These are phyloP conservation scores for Sugiyamaella sp. DNA, from an alignment of 1,139 yeast genomes.

Conservation along the genomic window DNA sequence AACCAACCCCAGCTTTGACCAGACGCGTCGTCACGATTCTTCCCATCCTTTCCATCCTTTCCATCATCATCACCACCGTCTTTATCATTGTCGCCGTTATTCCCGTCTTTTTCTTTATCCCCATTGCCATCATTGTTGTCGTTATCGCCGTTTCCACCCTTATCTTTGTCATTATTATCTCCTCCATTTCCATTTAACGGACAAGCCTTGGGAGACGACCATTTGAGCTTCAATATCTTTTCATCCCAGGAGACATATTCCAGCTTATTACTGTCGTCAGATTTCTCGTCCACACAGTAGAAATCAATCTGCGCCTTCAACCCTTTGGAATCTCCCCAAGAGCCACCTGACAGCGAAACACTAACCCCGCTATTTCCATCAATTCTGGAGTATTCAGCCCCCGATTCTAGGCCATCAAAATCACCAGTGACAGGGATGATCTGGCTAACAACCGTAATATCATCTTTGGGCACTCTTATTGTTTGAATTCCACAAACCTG, in stretches of 20 bases:
- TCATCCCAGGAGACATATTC: conserved; percentile 44
- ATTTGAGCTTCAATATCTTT: conserved; percentile 37
- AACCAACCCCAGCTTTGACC: conserved; percentile 41
- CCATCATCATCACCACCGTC: conserved; percentile 19
- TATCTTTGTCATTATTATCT: conserved; percentile 18
- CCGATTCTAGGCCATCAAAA: conserved; percentile 36
- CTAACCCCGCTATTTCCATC: conserved; percentile 48
- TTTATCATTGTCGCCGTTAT: conserved; percentile 13
- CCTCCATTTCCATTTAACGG: conserved; percentile 35
- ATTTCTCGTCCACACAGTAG: conserved; percentile 49
- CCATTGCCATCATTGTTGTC: conserved; percentile 28
- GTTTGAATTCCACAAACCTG: conserved; percentile 53
- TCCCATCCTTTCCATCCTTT: conserved; percentile 19
- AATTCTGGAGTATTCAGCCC: conserved; percentile 35
- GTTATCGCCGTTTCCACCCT: conserved; percentile 10
- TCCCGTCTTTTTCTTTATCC: conserved; percentile 16
- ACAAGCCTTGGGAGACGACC: conserved; percentile 50
- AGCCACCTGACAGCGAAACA: conserved; percentile 56
- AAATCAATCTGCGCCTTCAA: conserved; percentile 58
- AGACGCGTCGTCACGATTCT: conserved; percentile 23
- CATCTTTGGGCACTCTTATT: conserved; percentile 48
- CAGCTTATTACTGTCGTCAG: conserved; percentile 42
- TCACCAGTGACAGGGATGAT: conserved; percentile 54
- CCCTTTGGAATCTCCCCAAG: conserved; percentile 66
- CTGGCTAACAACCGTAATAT: conserved; percentile 51